A percentile compares a stretch with the other conserved stretches of the same genome.
Conservation (phyloP, 805 yeast genomes). For the Starmerella asiatica region DNA sequence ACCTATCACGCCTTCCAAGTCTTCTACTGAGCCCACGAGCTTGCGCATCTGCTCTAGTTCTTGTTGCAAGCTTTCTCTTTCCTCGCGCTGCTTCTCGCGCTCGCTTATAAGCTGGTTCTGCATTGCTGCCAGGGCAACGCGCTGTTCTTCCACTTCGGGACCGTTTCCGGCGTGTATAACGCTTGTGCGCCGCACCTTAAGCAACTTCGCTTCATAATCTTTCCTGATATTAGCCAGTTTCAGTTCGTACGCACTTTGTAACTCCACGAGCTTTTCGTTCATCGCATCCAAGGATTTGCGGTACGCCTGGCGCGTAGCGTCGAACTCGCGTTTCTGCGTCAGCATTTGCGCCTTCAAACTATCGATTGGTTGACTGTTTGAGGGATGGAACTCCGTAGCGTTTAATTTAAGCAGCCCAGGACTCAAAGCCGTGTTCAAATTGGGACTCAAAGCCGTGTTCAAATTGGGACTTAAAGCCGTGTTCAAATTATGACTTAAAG, state of each 20-base stretch:
- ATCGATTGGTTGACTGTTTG: conserved; percentile 21
- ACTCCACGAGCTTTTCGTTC: conserved; percentile 20
- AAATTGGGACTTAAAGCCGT: not conserved
- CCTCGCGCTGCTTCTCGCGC: conserved; percentile 16
- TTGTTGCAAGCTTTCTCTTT: conserved; percentile 11
- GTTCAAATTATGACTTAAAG: not conserved
- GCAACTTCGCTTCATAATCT: conserved; percentile 18
- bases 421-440: too few species aligned
- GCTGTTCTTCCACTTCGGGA: conserved; percentile 24
- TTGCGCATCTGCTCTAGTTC: conserved; percentile 17
- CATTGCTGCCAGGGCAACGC: conserved; percentile 26
- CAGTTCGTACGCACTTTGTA: conserved; percentile 17
- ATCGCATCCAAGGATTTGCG: conserved; percentile 19
- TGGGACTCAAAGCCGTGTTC: not conserved
- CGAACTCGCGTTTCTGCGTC: conserved; percentile 24
- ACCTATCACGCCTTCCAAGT: conserved; percentile 12
- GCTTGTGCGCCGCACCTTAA: conserved; percentile 18
- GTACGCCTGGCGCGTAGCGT: conserved; percentile 25
- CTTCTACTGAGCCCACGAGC: conserved; percentile 14
- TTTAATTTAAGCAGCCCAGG: too few species aligned
- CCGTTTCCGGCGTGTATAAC: conserved; percentile 1
- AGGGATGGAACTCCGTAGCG: too few species aligned
- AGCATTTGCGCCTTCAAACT: conserved; percentile 22
- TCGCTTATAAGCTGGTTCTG: conserved; percentile 27
- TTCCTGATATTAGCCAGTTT: conserved; percentile 17